These are phyloP conservation scores for Aquilaria yunnanensis DNA, from an alignment of 345 rosid species.

Conservation along the genomic window DNA sequence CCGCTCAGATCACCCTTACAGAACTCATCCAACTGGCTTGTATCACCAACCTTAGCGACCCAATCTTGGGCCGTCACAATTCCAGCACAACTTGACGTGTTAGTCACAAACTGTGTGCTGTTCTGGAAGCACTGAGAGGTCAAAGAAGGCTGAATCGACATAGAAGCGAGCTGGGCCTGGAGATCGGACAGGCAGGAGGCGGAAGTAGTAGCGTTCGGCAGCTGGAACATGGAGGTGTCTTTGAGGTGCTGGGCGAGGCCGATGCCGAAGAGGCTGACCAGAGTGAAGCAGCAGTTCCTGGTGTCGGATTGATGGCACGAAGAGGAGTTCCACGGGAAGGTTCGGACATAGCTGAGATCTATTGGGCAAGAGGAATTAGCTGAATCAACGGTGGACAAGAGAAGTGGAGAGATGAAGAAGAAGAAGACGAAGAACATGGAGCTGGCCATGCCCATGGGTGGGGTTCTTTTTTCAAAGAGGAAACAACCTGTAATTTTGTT, in stretches of 20 bases:
- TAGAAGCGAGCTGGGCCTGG: conserved; percentile 21
- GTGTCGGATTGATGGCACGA: conserved; percentile 18
- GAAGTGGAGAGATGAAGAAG: conserved; percentile 12
- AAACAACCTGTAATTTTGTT: background rate
- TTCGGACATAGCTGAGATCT: conserved; percentile 43
- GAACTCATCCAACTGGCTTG: conserved; percentile 27
- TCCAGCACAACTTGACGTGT: conserved; percentile 36
- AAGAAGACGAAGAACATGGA: conserved; percentile 7
- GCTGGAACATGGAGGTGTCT: conserved; percentile 41
- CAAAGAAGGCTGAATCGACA: conserved; percentile 26
- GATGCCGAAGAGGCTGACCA: conserved; percentile 45
- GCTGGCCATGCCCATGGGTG: background rate
- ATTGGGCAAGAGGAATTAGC: conserved; percentile 39
- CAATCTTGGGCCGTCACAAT: conserved; percentile 36
- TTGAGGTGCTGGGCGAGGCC: conserved; percentile 42
- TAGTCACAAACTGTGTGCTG: conserved; percentile 31
- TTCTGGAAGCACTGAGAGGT: conserved; percentile 34
- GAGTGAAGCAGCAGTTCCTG: conserved; percentile 41
- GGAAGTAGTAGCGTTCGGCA: conserved; percentile 21
- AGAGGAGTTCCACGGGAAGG: conserved; percentile 53
- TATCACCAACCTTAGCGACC: conserved; percentile 27
- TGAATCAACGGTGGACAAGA: conserved; percentile 12
- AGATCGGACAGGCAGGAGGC: conserved; percentile 40
- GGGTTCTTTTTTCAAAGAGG: background rate
- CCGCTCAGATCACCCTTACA: conserved; percentile 38